Evolutionary conservation across 176 grass and related monocot species (phyloP).

Genomic region (Chrysopogon serrulatus): DNA sequence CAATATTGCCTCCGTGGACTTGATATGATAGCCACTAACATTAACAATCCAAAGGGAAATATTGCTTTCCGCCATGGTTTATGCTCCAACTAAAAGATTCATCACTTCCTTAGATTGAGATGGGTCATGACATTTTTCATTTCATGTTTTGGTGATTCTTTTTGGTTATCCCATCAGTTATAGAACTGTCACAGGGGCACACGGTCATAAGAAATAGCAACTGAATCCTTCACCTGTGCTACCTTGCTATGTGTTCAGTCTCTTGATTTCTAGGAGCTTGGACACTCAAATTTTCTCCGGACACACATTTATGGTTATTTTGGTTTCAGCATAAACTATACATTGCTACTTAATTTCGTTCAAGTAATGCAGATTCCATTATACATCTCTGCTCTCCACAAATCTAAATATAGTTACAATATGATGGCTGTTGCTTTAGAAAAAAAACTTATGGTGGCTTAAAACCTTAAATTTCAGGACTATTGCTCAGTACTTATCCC

Average conservation of each 20-base stretch:
- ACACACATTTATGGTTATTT: not conserved
- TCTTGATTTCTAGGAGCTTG: too few species aligned
- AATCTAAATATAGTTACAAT: not conserved
- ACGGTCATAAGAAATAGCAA: too few species aligned
- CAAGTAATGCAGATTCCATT: not conserved
- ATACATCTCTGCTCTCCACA: not conserved
- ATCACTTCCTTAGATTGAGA: too few species aligned
- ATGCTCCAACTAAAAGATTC: too few species aligned
- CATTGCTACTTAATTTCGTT: not conserved
- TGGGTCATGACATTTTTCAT: too few species aligned
- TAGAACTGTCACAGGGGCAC: too few species aligned
- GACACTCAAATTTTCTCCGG: not conserved
- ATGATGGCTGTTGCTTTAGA: too few species aligned
- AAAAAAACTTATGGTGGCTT: not conserved
- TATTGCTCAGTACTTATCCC: conserved; percentile 43
- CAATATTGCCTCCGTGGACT: too few species aligned
- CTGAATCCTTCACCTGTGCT: too few species aligned
- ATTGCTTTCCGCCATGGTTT: not conserved
- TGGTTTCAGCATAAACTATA: not conserved
- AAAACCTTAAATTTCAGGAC: conserved; percentile 35
- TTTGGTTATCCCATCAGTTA: too few species aligned
- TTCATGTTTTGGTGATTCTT: too few species aligned
- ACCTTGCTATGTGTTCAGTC: too few species aligned
- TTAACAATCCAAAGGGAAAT: not conserved
- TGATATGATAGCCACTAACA: not conserved